A percentile compares a stretch with the other conserved stretches of the same genome.
phyloP scores from a whole-genome alignment of 2,329 filamentous ascomycete genomes.

The Diplodia intermedia region DNA sequence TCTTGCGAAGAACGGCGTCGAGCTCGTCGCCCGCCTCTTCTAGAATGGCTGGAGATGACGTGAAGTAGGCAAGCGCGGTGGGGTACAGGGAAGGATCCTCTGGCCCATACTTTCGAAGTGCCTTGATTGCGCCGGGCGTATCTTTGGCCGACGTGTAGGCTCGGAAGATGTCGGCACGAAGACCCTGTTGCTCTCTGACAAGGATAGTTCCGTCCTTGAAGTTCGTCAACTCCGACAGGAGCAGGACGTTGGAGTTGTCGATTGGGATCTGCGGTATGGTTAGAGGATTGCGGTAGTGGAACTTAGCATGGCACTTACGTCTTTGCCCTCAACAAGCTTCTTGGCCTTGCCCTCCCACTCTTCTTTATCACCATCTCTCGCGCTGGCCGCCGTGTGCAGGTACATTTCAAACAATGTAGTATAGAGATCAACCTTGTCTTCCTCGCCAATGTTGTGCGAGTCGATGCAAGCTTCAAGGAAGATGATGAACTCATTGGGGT shows the following conservation, averaged over 20 bases:
- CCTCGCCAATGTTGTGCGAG: conserved; percentile 71
- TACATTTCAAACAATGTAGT: conserved; percentile 99
- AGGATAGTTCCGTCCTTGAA: conserved; percentile 91
- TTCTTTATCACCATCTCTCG: conserved; percentile 72
- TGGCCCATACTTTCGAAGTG: conserved; percentile 87
- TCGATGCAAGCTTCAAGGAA: conserved; percentile 89
- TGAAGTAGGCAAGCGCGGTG: conserved; percentile 90
- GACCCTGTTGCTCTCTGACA: conserved; percentile 89
- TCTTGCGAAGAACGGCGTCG: conserved; percentile 78
- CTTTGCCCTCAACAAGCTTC: conserved; percentile 79
- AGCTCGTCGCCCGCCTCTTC: conserved; percentile 88
- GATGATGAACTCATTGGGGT: conserved; percentile 86
- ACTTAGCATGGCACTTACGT: conserved; percentile 55
- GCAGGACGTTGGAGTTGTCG: conserved; percentile 90
- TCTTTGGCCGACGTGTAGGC: conserved; percentile 94
- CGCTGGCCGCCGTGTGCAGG: conserved; percentile 81
- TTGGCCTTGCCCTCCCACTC: conserved; percentile 93
- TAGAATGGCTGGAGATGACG: conserved; percentile 79
- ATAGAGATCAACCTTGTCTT: conserved; percentile 84
- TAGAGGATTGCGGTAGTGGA: conserved; percentile 9
- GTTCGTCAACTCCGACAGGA: conserved; percentile 88
- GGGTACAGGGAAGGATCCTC: conserved; percentile 92
- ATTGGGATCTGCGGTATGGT: conserved; percentile 66
- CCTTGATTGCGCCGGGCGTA: conserved; percentile 86
- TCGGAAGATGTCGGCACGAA: conserved; percentile 94